These are phyloP conservation scores for Neurospora intermedia DNA, from an alignment of 495 filamentous ascomycete genomes.

Conservation along the genomic window DNA sequence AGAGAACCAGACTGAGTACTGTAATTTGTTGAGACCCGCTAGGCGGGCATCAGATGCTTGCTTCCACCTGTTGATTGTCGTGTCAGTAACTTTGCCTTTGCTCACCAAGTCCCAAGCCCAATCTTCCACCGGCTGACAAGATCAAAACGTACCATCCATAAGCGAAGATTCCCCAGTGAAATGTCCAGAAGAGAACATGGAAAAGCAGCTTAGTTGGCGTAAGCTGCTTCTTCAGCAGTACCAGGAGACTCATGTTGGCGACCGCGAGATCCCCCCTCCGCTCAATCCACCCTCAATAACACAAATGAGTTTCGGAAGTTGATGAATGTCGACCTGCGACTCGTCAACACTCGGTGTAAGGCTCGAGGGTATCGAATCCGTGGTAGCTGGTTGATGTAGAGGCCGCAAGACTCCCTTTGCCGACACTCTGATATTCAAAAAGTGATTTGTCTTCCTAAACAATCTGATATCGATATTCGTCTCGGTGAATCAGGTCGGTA, in stretches of 20 bases:
- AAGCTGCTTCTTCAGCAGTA: conserved; percentile 47
- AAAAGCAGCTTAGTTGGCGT: conserved; percentile 62
- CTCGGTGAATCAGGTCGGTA: not conserved
- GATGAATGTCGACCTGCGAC: conserved; percentile 45
- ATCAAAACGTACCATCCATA: conserved; percentile 67
- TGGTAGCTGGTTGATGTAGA: not conserved
- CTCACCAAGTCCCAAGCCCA: not conserved
- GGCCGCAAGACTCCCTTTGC: not conserved
- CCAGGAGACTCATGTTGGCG: conserved; percentile 31
- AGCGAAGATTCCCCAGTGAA: conserved; percentile 72
- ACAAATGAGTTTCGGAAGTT: conserved; percentile 8
- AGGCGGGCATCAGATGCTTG: conserved; percentile 58
- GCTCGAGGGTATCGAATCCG: not conserved
- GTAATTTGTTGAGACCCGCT: conserved; percentile 66
- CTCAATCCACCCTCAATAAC: conserved; percentile 7
- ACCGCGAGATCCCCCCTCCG: conserved; percentile 12
- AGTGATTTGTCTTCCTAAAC: not conserved
- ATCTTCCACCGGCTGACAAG: not conserved
- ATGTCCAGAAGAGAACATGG: conserved; percentile 74
- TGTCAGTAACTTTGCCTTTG: not conserved
- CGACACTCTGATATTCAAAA: not conserved
- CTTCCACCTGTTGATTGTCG: conserved; percentile 49
- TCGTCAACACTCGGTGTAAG: conserved; percentile 3
- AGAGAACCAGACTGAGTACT: conserved; percentile 90
- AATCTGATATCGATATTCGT: not conserved